phyloP scores from a whole-genome alignment of 805 yeast species.

The Yarrowia sp. region DNA sequence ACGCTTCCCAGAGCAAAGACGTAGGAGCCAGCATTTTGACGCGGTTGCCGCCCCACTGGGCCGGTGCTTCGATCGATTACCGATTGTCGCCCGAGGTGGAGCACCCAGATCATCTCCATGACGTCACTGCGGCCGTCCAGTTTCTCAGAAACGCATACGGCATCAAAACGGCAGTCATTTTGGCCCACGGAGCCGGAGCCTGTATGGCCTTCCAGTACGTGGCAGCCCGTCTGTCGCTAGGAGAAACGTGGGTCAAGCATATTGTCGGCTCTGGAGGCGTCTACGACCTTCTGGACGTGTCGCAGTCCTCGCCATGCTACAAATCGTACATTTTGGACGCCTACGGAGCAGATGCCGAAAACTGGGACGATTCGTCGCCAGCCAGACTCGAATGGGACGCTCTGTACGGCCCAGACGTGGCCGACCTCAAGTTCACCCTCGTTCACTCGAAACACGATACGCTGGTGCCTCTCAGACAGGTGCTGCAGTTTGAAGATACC shows the following conservation, averaged over 20 bases:
- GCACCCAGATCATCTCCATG: constrained; percentile 69
- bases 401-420: constrained; percentile 35
- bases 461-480: constrained; percentile 40
- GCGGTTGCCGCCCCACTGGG: constrained; percentile 45
- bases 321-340: constrained; percentile 39
- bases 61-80: constrained; percentile 62
- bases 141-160: constrained; percentile 43
- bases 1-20: constrained; percentile 62
- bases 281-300: constrained; percentile 40
- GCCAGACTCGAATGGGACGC: constrained; percentile 40
- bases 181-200: constrained; percentile 88
- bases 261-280: constrained; percentile 41
- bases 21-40: constrained; percentile 57
- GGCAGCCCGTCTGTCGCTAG: constrained; percentile 37
- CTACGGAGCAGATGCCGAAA: constrained; percentile 38
- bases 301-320: constrained; percentile 31
- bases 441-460: constrained; percentile 40
- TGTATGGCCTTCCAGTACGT: constrained; percentile 63
- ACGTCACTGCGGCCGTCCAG: constrained; percentile 58
- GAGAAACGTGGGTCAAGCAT: constrained; percentile 40
- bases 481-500: constrained; percentile 39
- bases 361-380: constrained; percentile 41
- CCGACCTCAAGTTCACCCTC: constrained; percentile 37
- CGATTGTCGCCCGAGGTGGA: constrained; percentile 66
- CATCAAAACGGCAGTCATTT: constrained; percentile 50